Evolutionary conservation across 1,284 basidiomycete species (phyloP).

Genomic region (Fomes fomentarius): DNA sequence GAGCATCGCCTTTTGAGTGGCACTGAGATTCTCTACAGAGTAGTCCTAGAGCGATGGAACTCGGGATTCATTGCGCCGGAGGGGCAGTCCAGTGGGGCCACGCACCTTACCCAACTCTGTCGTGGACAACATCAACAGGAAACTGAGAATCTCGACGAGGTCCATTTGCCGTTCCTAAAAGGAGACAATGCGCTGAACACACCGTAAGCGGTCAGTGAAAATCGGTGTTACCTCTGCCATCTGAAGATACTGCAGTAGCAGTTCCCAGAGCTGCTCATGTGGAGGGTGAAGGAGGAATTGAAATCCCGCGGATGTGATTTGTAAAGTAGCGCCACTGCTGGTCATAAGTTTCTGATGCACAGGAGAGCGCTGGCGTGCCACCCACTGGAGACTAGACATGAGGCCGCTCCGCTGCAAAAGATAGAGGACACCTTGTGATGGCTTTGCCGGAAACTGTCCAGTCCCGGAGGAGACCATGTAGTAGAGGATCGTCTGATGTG

Average conservation of each 20-base stretch:
- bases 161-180: conserved; percentile 85
- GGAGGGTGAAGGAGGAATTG: conserved; percentile 96
- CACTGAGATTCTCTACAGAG: conserved; percentile 80
- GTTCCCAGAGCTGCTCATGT: conserved; percentile 98
- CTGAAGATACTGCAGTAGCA: conserved; percentile 88
- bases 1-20: conserved; percentile 85
- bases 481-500: conserved; percentile 86
- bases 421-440: conserved; percentile 82
- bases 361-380: neutral
- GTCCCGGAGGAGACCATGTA: conserved; percentile 97
- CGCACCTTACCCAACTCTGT: conserved; percentile 88
- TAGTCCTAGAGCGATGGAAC: conserved; percentile 67
- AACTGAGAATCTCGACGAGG: conserved; percentile 91
- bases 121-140: conserved; percentile 94
- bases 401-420: conserved; percentile 86
- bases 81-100: conserved; percentile 13
- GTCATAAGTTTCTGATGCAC: conserved; percentile 3
- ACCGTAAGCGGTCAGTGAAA: conserved; percentile 6
- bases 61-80: conserved; percentile 11
- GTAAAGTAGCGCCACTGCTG: conserved; percentile 55
- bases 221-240: conserved; percentile 68
- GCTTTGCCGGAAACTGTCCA: conserved; percentile 65
- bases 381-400: conserved; percentile 73
- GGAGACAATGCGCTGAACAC: conserved; percentile 5
- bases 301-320: conserved; percentile 95